These are phyloP conservation scores for Chalara sp. DNA, from an alignment of 2,329 filamentous ascomycete species.

Conservation along the genomic window DNA sequence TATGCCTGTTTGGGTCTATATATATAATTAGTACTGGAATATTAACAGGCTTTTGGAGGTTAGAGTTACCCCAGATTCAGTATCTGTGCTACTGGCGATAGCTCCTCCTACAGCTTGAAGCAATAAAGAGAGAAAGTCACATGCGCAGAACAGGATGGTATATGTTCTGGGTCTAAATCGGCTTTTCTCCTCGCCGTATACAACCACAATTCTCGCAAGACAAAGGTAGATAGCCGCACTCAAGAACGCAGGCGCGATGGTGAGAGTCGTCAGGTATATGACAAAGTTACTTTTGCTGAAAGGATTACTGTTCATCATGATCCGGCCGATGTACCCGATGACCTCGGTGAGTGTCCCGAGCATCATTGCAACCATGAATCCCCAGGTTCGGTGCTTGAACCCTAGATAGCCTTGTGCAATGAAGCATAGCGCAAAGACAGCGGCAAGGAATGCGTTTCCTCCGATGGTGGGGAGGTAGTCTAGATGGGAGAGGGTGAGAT, in stretches of 20 bases:
- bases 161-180: constrained; percentile 41
- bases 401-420: constrained; percentile 40
- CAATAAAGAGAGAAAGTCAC: constrained; percentile 50
- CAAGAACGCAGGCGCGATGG: constrained; percentile 38
- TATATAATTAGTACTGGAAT: too few species aligned
- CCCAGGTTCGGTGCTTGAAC: constrained; percentile 46
- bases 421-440: constrained; percentile 39
- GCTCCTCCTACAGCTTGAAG: constrained; percentile 53
- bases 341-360: constrained; percentile 32
- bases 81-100: constrained; percentile 42
- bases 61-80: constrained; percentile 11
- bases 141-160: constrained; percentile 39
- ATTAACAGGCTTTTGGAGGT: too few species aligned
- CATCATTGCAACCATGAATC: constrained; percentile 42
- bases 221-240: constrained; percentile 57
- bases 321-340: constrained; percentile 46
- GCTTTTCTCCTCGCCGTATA: constrained; percentile 43
- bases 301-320: constrained; percentile 44
- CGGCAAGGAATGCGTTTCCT: constrained; percentile 47
- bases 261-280: constrained; percentile 50
- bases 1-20: constrained; percentile 8
- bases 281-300: constrained; percentile 49
- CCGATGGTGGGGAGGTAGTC: constrained; percentile 49
- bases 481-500: constrained; percentile 48
- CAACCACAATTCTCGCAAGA: constrained; percentile 46